phyloP scores from a whole-genome alignment of 2,329 filamentous ascomycete species.

The Alternaria solani region DNA sequence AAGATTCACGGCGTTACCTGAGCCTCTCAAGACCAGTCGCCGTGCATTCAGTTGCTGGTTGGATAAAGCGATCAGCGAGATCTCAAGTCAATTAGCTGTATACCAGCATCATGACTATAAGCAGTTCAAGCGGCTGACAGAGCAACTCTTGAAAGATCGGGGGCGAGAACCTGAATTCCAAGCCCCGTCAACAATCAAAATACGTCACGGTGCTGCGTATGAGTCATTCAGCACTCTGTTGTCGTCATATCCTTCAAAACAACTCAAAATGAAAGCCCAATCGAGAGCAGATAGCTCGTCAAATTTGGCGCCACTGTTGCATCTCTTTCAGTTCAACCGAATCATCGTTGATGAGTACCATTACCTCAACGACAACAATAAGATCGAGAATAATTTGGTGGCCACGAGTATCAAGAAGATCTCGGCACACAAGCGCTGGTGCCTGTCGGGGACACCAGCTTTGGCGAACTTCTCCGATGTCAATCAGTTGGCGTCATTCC shows the following conservation, averaged over 20 bases:
- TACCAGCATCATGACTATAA: conserved; percentile 43
- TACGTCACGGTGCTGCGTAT: conserved; percentile 48
- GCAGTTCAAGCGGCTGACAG: conserved; percentile 40
- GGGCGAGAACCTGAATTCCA: conserved; percentile 47
- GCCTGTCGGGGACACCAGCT: conserved; percentile 69
- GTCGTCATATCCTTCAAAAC: conserved; percentile 11
- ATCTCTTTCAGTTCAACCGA: conserved; percentile 68
- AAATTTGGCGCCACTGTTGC: conserved; percentile 53
- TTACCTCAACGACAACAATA: conserved; percentile 58
- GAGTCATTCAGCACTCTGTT: conserved; percentile 25
- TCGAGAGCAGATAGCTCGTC: background rate
- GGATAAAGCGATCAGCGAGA: conserved; percentile 50
- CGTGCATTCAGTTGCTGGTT: conserved; percentile 66
- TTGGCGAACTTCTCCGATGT: conserved; percentile 67
- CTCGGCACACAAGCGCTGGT: conserved; percentile 64
- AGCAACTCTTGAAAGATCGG: conserved; percentile 29
- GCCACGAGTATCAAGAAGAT: conserved; percentile 56
- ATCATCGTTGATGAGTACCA: conserved; percentile 72
- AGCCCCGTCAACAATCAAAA: conserved; percentile 51
- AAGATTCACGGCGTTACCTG: conserved; percentile 59
- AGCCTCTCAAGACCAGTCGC: conserved; percentile 47
- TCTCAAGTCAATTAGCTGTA: conserved; percentile 54
- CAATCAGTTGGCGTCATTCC: conserved; percentile 64
- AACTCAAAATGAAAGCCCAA: conserved; percentile 8
- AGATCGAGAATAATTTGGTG: conserved; percentile 24